Evolutionary conservation across 1,284 basidiomycete species (phyloP), one percentile per base, ranked within the genome.

Genomic region (Ustilago cynodontis): DNA sequence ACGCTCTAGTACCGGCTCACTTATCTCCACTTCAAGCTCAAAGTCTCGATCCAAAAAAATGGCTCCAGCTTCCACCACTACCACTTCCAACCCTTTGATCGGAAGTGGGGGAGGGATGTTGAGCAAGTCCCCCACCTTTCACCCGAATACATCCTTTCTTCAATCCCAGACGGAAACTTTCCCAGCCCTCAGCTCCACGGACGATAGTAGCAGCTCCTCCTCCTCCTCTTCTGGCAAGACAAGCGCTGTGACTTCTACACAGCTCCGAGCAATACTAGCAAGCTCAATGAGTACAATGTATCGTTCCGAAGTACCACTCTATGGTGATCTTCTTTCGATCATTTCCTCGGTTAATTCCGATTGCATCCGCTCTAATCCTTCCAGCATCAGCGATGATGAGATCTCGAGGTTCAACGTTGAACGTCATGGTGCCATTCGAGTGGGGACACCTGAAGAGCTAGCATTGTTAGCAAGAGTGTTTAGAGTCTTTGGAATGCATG

Each of bases 381-480:
- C 24, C 9, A 14, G 20, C 14, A 35, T 66, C 26, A 22, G 71
- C 82, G 87, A 86, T 37, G 71, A 69, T 7, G 76, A 78, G 20
- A 68, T 71, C 28, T 49, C 58, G 18, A 80, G 87, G 9, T 79
- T 88, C 31, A 80, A 79, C 26, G 84, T 87, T 37, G 87, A 87
- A 70, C 78, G 87, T 49, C 87, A 88, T 68, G 87, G 87, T 10
- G 87, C 87, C 0, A 87, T 88, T 63, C 85, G 87, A 9, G 83
- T 88, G 1, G 87, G 87, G 26, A 87, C 84, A 20, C 71, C 82
- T 0, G 59, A 79, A 13, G 87, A 88, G 73, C 82, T 88, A 1
- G 45, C 63, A 16, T 82, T 85, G 41, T 83, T 88, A n/a, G 68
- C 86, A 1, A 78, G 86, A 14, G 80, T 87, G 20, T 88, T 88